phyloP scores from a whole-genome alignment of 2,329 filamentous ascomycete species.

The Fusarium sp. region DNA sequence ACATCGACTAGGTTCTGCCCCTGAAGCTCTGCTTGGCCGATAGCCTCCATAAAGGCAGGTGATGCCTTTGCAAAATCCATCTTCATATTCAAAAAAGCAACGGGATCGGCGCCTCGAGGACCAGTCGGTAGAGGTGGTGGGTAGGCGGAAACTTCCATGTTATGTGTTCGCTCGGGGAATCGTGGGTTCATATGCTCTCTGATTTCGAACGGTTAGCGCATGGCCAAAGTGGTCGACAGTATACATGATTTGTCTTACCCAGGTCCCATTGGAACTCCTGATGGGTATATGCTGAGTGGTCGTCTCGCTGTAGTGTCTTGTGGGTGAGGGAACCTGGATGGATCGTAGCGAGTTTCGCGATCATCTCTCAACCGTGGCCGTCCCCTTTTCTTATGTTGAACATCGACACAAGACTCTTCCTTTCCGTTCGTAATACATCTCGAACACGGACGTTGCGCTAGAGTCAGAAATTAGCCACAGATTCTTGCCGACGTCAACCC shows the following conservation, averaged over 20 bases:
- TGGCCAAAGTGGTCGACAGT: constrained; percentile 61
- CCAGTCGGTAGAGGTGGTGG: constrained; percentile 58
- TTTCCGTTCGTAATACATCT: constrained; percentile 83
- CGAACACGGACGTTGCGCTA: constrained; percentile 81
- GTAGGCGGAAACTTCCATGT: constrained; percentile 63
- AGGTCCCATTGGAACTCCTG: constrained; percentile 56
- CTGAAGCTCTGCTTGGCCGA: constrained; percentile 61
- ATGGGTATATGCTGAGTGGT: constrained; percentile 64
- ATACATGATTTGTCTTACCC: constrained; percentile 62
- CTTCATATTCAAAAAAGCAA: constrained; percentile 69
- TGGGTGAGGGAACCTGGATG: constrained; percentile 59
- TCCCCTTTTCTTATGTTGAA: constrained; percentile 87
- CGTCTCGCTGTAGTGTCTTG: constrained; percentile 61
- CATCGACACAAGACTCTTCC: constrained; percentile 82
- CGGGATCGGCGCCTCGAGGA: constrained; percentile 60
- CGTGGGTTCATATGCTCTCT: constrained; percentile 61
- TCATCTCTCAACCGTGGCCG: constrained; percentile 82
- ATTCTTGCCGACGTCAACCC: neutral
- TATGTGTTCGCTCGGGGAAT: constrained; percentile 64
- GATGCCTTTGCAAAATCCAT: constrained; percentile 70
- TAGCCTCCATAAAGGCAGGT: constrained; percentile 65
- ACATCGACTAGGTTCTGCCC: constrained; percentile 67
- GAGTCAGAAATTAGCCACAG: constrained; percentile 50
- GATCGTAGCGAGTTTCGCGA: constrained; percentile 69
- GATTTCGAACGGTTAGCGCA: constrained; percentile 63